These are phyloP conservation scores for Xylariales sp. DNA, from an alignment of 2,329 filamentous ascomycete genomes.

Conservation along the genomic window DNA sequence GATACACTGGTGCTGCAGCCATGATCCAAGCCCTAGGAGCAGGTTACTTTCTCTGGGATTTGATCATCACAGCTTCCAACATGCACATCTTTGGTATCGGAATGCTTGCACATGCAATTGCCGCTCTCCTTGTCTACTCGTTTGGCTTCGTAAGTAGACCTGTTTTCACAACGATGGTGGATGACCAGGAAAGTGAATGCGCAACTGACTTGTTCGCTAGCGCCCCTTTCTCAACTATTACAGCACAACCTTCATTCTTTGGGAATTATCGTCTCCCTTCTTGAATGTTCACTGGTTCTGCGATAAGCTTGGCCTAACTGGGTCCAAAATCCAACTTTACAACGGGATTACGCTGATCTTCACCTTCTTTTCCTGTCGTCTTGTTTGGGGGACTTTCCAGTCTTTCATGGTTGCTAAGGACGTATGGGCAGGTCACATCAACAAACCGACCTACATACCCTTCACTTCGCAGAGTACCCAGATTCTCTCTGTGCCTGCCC, in stretches of 20 bases:
- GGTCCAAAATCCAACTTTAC: slow-evolving; percentile 67
- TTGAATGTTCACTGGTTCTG: slow-evolving; percentile 91
- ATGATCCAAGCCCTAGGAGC: slow-evolving; percentile 73
- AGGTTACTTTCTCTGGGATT: slow-evolving; percentile 83
- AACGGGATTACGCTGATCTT: slow-evolving; percentile 70
- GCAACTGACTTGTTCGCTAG: slow-evolving; percentile 40
- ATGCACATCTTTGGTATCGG: slow-evolving; percentile 71
- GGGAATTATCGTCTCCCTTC: slow-evolving; percentile 81
- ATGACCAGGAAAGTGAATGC: too few relatives aligned
- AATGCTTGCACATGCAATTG: slow-evolving; percentile 72
- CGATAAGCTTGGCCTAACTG: slow-evolving; percentile 80
- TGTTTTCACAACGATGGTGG: too few relatives aligned
- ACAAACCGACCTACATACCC: slow-evolving; percentile 29
- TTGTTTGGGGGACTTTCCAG: slow-evolving; percentile 74
- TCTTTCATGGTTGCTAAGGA: slow-evolving; percentile 67
- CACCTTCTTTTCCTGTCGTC: slow-evolving; percentile 72
- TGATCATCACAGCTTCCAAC: slow-evolving; percentile 64
- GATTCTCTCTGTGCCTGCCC: slow-evolving; percentile 26
- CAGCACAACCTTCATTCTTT: slow-evolving; percentile 75
- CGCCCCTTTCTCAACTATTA: slow-evolving; percentile 84
- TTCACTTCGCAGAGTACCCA: slow-evolving; percentile 25
- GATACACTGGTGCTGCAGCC: slow-evolving; percentile 67
- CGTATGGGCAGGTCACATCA: slow-evolving; percentile 56
- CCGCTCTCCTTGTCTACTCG: slow-evolving; percentile 68
- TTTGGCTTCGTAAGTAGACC: slow-evolving; percentile 69